Evolutionary conservation across 768 basidiomycete genomes (phyloP).

Genomic region (Vararia minispora): DNA sequence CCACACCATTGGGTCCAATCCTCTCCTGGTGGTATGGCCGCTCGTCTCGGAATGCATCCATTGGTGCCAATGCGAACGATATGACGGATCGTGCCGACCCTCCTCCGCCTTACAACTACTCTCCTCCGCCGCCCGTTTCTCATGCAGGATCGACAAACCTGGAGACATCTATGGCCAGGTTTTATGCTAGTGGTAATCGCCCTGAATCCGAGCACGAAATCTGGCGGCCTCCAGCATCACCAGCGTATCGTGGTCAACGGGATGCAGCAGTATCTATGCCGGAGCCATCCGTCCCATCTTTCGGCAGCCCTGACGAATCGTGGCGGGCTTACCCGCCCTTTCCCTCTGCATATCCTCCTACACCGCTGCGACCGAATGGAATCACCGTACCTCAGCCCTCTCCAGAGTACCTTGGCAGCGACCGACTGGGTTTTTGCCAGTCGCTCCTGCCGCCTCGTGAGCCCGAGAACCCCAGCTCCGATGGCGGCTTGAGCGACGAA

Average conservation of each 20-base stretch:
- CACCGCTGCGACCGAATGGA: constrained; percentile 35
- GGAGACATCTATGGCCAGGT: too few relatives aligned
- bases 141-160: too few relatives aligned
- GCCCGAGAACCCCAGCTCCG: constrained; percentile 47
- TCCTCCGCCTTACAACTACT: too few relatives aligned
- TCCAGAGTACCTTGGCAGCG: constrained; percentile 20
- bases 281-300: constrained; percentile 2
- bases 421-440: constrained; percentile 51
- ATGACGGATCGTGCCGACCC: too few relatives aligned
- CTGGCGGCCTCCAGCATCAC: constrained; percentile 53
- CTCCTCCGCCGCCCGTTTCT: too few relatives aligned
- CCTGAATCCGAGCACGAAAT: too few relatives aligned
- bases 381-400: constrained; percentile 7
- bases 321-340: constrained; percentile 68
- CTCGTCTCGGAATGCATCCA: too few relatives aligned
- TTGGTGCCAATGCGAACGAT: too few relatives aligned
- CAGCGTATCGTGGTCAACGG: too few relatives aligned
- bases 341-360: constrained; percentile 69
- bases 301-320: constrained; percentile 24
- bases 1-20: constrained; percentile 28
- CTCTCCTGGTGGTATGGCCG: constrained; percentile 22
- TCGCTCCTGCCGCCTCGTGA: constrained; percentile 60
- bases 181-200: too few relatives aligned
- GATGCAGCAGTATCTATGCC: constrained; percentile 9
- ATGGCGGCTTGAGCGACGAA: constrained; percentile 50